A percentile compares a stretch with the other conserved stretches of the same genome.
Evolutionary conservation across 768 basidiomycete species (phyloP).

Genomic region (Russula lepida): DNA sequence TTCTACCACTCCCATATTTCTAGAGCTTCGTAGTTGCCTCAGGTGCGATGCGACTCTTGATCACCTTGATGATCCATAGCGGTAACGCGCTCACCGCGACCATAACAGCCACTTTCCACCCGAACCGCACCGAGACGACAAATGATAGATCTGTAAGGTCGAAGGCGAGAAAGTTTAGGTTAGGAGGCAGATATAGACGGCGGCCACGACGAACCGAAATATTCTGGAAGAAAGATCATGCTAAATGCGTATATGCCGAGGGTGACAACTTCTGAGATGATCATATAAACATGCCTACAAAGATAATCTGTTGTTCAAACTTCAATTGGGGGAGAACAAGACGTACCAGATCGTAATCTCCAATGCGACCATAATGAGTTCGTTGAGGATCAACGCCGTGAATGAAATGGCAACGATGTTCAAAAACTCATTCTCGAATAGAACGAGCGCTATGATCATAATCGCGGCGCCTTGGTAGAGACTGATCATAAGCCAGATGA

Average conservation of each 20-base stretch:
- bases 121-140: slow-evolving; percentile 79
- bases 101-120: slow-evolving; percentile 92
- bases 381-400: slow-evolving; percentile 90
- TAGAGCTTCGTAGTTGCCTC: slow-evolving; percentile 89
- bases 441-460: slow-evolving; percentile 94
- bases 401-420: slow-evolving; percentile 99
- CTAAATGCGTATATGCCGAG: slow-evolving; percentile 82
- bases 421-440: slow-evolving; percentile 95
- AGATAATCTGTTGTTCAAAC: background rate
- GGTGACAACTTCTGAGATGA: slow-evolving; percentile 83
- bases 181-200: background rate
- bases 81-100: slow-evolving; percentile 92
- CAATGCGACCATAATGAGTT: slow-evolving; percentile 97
- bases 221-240: slow-evolving; percentile 91
- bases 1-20: background rate
- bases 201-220: slow-evolving; percentile 66
- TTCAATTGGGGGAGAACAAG: background rate
- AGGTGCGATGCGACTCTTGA: slow-evolving; percentile 80
- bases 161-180: background rate
- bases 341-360: slow-evolving; percentile 92
- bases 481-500: slow-evolving; percentile 96
- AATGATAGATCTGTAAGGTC: slow-evolving; percentile 70
- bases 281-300: slow-evolving; percentile 88
- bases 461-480: slow-evolving; percentile 98
- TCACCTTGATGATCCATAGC: slow-evolving; percentile 81